Conservation (phyloP, 2,329 filamentous ascomycete species). For the Diaporthe sp. region DNA sequence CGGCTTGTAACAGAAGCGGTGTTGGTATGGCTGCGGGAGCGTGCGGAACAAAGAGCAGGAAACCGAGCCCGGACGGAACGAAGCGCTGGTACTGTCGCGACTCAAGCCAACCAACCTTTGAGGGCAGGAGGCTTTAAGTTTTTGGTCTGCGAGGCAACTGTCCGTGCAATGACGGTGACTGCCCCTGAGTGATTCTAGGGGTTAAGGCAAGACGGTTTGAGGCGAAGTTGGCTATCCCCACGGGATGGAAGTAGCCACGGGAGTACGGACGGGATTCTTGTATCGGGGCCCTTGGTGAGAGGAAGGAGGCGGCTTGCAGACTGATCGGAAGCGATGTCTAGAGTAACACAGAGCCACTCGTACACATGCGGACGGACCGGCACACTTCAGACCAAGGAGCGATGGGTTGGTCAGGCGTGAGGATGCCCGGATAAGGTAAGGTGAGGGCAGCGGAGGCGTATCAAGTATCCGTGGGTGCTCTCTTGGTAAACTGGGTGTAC, state of each 20-base stretch:
- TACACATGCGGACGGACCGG: slow-evolving; percentile 23
- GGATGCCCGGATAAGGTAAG: slow-evolving; percentile 16
- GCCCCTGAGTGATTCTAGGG: slow-evolving; percentile 22
- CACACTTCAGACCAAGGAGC: slow-evolving; percentile 35
- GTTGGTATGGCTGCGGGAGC: slow-evolving; percentile 29
- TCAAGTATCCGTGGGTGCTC: slow-evolving; percentile 32
- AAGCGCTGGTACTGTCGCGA: slow-evolving; percentile 34
- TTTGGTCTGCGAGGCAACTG: slow-evolving; percentile 24
- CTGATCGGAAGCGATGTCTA: slow-evolving; percentile 7
- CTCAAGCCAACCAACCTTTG: slow-evolving; percentile 20
- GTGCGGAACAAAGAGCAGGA: slow-evolving; percentile 37
- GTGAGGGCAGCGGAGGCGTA: slow-evolving; percentile 25
- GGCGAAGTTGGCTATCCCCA: slow-evolving; percentile 31
- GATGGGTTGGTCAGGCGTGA: slow-evolving; percentile 20
- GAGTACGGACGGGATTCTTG: slow-evolving; percentile 31
- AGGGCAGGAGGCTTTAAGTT: slow-evolving; percentile 30
- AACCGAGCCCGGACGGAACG: slow-evolving; percentile 28
- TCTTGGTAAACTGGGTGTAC: slow-evolving; percentile 31
- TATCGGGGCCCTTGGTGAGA: slow-evolving; percentile 8
- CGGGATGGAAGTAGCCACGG: slow-evolving; percentile 24
- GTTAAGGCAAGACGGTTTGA: slow-evolving; percentile 30
- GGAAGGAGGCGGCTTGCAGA: slow-evolving; percentile 30
- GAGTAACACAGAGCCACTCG: slow-evolving; percentile 36
- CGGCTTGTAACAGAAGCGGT: slow-evolving; percentile 40
- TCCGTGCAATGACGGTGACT: slow-evolving; percentile 6